Evolutionary conservation across 352 stramenopile genomes (phyloP), one percentile per base, ranked within the genome.

Genomic region (Phytopythium cucurbitacearum): DNA sequence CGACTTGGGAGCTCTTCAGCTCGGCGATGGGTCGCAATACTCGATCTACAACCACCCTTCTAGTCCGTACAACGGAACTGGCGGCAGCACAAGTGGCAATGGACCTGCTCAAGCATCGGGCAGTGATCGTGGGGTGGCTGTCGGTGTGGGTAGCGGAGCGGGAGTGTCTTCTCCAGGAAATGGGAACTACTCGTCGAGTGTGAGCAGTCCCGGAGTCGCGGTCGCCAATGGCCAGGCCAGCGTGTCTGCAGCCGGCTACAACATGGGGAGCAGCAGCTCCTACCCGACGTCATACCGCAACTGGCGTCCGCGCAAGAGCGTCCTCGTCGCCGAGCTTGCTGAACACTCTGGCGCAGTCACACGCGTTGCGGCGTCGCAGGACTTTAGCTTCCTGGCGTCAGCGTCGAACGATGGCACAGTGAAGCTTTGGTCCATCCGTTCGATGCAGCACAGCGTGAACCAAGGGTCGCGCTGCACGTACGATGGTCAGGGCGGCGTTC

Each of bases 331-430:
- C 6, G 82, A 93, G 53, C 62, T 98, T 45, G 79, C 70, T 1
- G 97, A 98, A 57, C 97, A 99, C 68, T 91, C 68, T 0, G 92
- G 78, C 10, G 85, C 96, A 43, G 94, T 99, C 3, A 89, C 96
- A 60, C 86, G 94, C 15, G 77, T 99, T 40, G 87, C 83, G 45
- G 83, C 98, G 12, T 88, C 96, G 3, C 84, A 97, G 49, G 97
- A 99, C 67, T 90, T 98, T 64, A 92, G 83, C 28, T 99, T 98
- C 56, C 87, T 99, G 49, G 93, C 92, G 3, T 98, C 95, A 2
- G 93, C 85, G n/a, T 98, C 90, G 34, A 92, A 94, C 50, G 97
- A 99, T 72, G 94, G 94, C 15, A 98, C 92, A 12, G 93, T 97
- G 35, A 94, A 97, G 76, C 83, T 99, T 38, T 99, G 97, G 94